A percentile compares a stretch with the other conserved stretches of the same genome.
Conservation (phyloP, 768 basidiomycete species). For the Podaxis sp. region DNA sequence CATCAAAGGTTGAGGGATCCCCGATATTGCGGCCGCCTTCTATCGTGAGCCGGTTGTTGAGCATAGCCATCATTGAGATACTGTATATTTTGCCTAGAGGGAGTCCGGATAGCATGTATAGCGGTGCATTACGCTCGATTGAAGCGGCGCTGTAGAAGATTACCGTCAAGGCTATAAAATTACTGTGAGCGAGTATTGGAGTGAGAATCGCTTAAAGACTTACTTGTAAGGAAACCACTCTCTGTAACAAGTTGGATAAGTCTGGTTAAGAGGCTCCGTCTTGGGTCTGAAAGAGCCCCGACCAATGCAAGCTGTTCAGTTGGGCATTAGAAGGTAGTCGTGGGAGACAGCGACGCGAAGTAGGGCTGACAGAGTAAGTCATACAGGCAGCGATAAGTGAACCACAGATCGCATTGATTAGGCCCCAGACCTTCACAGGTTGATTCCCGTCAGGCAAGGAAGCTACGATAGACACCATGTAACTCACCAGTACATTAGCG, state of each 20-base stretch:
- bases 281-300: neutral
- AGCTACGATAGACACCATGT: no score
- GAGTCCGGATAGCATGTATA: neutral
- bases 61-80: slow-evolving; percentile 8
- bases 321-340: neutral
- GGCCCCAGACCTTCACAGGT: neutral
- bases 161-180: neutral
- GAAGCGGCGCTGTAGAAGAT: slow-evolving; percentile 2
- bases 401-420: neutral
- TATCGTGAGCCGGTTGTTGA: slow-evolving; percentile 1
- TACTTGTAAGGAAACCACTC: neutral
- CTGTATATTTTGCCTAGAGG: slow-evolving; percentile 1
- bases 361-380: neutral
- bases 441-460: no score
- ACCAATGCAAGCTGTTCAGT: neutral
- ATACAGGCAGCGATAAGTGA: neutral
- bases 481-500: neutral
- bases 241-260: neutral
- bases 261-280: neutral
- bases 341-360: neutral
- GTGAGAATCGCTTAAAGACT: neutral
- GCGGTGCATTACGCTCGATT: neutral
- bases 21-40: neutral
- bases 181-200: neutral
- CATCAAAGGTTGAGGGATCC: neutral